Evolutionary conservation across 192 early-diverging fungal genomes (phyloP).

Genomic region (Backusella mclennaniae): DNA sequence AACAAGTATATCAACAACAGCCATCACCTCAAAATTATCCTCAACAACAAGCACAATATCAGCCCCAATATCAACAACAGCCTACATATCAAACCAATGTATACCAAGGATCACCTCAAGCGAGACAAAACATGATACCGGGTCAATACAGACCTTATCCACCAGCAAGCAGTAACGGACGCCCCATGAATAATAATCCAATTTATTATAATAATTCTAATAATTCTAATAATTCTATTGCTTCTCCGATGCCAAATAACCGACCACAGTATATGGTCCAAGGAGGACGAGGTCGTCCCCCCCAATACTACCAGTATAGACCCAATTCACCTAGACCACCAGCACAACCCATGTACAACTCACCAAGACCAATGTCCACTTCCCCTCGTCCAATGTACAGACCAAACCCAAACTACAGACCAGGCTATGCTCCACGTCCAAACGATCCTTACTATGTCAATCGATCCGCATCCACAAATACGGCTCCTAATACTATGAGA

Average conservation of each 20-base stretch:
- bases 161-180: not conserved
- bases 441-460: conserved; percentile 1
- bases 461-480: not conserved
- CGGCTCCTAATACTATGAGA: not conserved
- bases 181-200: conserved; percentile 12
- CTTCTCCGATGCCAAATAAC: conserved; percentile 8
- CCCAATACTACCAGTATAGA: not conserved
- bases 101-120: conserved; percentile 2
- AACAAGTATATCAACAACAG: not conserved
- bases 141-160: conserved; percentile 10
- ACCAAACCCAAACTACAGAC: not conserved
- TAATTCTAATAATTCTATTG: not conserved
- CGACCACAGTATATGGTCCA: not conserved
- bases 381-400: not conserved
- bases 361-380: not conserved
- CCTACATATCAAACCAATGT: not conserved
- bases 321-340: not conserved
- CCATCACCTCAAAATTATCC: not conserved
- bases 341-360: not conserved
- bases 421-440: not conserved
- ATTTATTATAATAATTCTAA: conserved; percentile 9
- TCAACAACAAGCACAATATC: not conserved
- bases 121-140: not conserved
- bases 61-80: not conserved
- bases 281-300: not conserved